Evolutionary conservation across 805 yeast genomes (phyloP).

Genomic region (Yamadazyma olivae): DNA sequence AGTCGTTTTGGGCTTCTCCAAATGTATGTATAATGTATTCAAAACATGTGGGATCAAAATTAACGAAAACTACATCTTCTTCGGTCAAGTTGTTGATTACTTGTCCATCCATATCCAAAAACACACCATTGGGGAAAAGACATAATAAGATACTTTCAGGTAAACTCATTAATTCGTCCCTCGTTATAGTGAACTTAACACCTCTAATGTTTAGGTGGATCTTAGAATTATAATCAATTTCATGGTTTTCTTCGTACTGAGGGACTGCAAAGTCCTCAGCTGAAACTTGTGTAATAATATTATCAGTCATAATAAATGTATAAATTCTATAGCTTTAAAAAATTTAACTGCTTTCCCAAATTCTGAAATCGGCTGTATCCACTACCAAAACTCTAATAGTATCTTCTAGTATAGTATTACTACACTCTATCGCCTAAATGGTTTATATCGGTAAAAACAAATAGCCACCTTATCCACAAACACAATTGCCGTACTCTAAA

Average conservation of each 20-base stretch:
- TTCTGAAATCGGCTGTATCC: no score
- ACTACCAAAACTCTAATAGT: no score
- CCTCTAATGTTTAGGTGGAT: conserved; percentile 82
- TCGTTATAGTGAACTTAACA: conserved; percentile 64
- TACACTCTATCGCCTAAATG: no score
- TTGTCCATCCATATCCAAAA: conserved; percentile 71
- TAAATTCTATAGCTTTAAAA: no score
- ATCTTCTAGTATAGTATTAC: no score
- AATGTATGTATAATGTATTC: conserved; percentile 76
- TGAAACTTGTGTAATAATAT: conserved; percentile 72
- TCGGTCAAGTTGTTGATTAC: conserved; percentile 78
- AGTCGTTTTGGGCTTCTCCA: conserved; percentile 62
- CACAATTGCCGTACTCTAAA: no score
- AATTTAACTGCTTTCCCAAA: no score
- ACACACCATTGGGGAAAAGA: conserved; percentile 87
- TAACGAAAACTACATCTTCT: conserved; percentile 74
- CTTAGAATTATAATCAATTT: conserved; percentile 58
- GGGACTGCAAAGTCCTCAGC: conserved; percentile 29
- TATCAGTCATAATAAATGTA: conserved; percentile 30
- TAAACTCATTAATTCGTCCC: conserved; percentile 85
- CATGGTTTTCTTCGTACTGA: conserved; percentile 20
- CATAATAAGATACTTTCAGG: conserved; percentile 90
- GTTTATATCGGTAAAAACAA: no score
- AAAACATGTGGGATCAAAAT: conserved; percentile 84
- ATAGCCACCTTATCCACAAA: no score